These are phyloP conservation scores for Hypericum perforatum DNA, from an alignment of 345 rosid species.

Conservation along the genomic window DNA sequence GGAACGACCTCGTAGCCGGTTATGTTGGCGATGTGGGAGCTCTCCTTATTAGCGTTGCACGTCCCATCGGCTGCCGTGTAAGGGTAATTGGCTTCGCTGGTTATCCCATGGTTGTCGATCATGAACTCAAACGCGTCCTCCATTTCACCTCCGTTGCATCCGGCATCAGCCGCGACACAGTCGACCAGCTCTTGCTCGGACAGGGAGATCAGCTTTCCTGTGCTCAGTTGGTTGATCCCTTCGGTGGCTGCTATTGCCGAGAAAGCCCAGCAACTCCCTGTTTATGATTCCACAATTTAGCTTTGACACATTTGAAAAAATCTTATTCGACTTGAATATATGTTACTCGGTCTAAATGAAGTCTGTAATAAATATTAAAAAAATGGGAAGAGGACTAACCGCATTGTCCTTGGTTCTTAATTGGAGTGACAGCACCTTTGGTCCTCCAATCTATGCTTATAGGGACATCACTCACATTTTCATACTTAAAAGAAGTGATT, in stretches of 20 bases:
- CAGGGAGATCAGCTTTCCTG: background rate
- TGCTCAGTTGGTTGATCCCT: background rate
- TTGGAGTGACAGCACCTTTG: background rate
- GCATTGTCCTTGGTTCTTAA: constrained; percentile 1
- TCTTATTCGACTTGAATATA: too few relatives aligned
- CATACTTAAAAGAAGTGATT: too few relatives aligned
- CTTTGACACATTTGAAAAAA: too few relatives aligned
- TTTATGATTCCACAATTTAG: background rate
- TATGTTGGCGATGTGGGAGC: background rate
- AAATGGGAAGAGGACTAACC: background rate
- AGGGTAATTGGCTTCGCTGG: background rate
- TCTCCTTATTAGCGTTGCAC: background rate
- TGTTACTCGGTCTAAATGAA: too few relatives aligned
- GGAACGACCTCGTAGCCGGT: background rate
- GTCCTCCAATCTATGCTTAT: too few relatives aligned
- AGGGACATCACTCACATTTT: too few relatives aligned
- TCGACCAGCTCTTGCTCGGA: constrained; percentile 5
- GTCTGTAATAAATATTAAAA: too few relatives aligned
- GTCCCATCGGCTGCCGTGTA: constrained; percentile 1
- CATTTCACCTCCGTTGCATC: constrained; percentile 1
- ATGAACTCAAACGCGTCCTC: background rate
- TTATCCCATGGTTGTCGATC: background rate
- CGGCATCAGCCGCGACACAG: background rate
- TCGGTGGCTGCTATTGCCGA: constrained; percentile 1
- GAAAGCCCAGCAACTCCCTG: constrained; percentile 1